A percentile compares a stretch with the other conserved stretches of the same genome.
Evolutionary conservation across 805 yeast species (phyloP).

Genomic region (Yamadazyma sp.): DNA sequence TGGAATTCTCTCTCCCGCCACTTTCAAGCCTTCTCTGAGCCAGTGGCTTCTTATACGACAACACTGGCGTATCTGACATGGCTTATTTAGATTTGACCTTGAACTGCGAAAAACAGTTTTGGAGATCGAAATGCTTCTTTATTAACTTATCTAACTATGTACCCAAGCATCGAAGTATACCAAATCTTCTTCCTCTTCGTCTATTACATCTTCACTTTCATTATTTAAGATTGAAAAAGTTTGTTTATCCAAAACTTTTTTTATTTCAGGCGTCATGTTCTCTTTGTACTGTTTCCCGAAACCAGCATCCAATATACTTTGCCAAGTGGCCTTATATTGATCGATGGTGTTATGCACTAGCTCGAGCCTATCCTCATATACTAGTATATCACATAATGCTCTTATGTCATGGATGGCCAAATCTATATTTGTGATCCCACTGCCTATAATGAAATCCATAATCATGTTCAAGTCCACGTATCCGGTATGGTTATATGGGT

Average conservation of each 20-base stretch:
- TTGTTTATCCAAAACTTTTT: constrained; percentile 7
- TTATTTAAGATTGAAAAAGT: constrained; percentile 17
- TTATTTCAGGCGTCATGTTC: background rate
- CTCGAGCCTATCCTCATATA: constrained; percentile 84
- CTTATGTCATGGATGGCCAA: constrained; percentile 71
- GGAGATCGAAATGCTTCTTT: no score
- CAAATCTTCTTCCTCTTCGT: constrained; percentile 18
- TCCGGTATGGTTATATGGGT: constrained; percentile 57
- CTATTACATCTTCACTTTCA: constrained; percentile 15
- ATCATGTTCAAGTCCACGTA: constrained; percentile 75
- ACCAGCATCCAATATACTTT: constrained; percentile 72
- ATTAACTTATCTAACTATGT: constrained; percentile 10
- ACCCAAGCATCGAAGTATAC: constrained; percentile 19
- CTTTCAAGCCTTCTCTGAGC: constrained; percentile 1
- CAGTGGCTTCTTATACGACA: constrained; percentile 31
- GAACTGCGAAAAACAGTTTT: no score
- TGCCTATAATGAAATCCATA: constrained; percentile 65
- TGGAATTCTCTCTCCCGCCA: no score
- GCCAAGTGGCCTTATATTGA: constrained; percentile 80
- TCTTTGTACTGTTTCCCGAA: constrained; percentile 32
- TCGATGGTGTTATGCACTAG: constrained; percentile 51
- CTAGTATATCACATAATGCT: constrained; percentile 81
- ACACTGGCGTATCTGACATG: constrained; percentile 17
- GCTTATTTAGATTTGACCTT: no score
- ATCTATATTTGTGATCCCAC: constrained; percentile 81